These are phyloP conservation scores for Knufia petricola DNA, from an alignment of 2,329 filamentous ascomycete genomes.

Conservation along the genomic window DNA sequence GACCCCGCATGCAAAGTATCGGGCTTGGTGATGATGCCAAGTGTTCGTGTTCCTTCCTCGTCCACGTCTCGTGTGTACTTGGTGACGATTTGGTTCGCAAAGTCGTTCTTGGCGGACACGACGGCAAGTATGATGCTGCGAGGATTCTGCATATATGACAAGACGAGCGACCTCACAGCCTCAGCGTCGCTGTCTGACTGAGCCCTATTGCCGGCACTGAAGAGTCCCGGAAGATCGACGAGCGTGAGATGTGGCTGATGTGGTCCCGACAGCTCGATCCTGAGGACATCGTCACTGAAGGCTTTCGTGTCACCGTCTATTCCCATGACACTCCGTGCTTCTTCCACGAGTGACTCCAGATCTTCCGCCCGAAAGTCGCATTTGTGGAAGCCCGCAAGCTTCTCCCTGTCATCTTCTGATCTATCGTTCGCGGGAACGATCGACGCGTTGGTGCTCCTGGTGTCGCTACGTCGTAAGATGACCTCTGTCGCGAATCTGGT, in stretches of 20 bases:
- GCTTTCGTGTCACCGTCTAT: slow-evolving; percentile 28
- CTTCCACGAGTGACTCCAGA: slow-evolving; percentile 41
- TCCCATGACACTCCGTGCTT: slow-evolving; percentile 46
- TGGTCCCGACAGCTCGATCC: slow-evolving; percentile 35
- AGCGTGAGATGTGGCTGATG: slow-evolving; percentile 32
- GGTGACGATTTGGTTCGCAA: slow-evolving; percentile 34
- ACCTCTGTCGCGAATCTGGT: slow-evolving; percentile 27
- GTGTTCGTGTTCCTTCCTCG: slow-evolving; percentile 28
- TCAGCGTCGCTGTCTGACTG: slow-evolving; percentile 37
- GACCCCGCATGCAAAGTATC: slow-evolving; percentile 32
- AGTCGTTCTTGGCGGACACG: slow-evolving; percentile 35
- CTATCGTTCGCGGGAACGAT: slow-evolving; percentile 31
- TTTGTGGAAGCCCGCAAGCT: slow-evolving; percentile 30
- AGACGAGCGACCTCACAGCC: slow-evolving; percentile 41
- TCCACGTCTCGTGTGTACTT: slow-evolving; percentile 30
- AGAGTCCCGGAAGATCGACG: slow-evolving; percentile 39
- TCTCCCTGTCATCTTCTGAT: slow-evolving; percentile 20
- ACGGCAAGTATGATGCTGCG: slow-evolving; percentile 41
- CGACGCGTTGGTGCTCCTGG: slow-evolving; percentile 33
- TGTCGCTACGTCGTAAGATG: slow-evolving; percentile 19
- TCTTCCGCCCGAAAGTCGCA: slow-evolving; percentile 28
- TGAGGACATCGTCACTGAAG: slow-evolving; percentile 36
- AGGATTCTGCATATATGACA: slow-evolving; percentile 33
- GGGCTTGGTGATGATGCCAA: slow-evolving; percentile 42
- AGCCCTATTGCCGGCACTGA: slow-evolving; percentile 22